These are phyloP conservation scores for Lasiosphaeriaceae sp. DNA, from an alignment of 495 filamentous ascomycete species.

Conservation along the genomic window DNA sequence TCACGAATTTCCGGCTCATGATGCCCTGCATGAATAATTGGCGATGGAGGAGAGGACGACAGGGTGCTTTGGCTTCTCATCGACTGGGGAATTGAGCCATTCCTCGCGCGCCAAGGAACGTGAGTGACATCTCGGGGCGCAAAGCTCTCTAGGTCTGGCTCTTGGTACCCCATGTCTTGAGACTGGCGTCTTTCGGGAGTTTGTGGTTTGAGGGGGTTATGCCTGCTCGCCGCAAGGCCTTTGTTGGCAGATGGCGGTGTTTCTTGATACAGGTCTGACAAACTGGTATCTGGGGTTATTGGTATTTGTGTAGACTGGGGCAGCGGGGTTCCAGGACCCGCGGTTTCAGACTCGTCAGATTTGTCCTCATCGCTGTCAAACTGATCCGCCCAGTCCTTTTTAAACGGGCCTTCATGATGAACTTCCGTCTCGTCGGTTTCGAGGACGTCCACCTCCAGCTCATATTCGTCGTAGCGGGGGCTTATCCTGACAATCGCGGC, in stretches of 20 bases:
- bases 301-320: neutral
- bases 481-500: no score
- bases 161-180: neutral
- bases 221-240: slow-evolving; percentile 2
- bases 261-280: neutral
- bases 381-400: no score
- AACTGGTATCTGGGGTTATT: neutral
- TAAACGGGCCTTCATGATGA: no score
- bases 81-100: slow-evolving; percentile 8
- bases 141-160: neutral
- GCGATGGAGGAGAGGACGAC: slow-evolving; percentile 2
- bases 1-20: slow-evolving; percentile 4
- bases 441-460: no score
- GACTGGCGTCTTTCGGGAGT: slow-evolving; percentile 7
- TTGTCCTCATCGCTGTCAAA: no score
- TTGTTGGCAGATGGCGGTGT: neutral
- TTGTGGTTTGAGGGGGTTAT: slow-evolving; percentile 10
- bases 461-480: no score
- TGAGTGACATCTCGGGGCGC: slow-evolving; percentile 1
- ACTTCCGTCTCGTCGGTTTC: no score
- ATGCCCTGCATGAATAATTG: neutral
- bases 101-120: slow-evolving; percentile 11
- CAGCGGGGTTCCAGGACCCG: neutral
- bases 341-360: no score
- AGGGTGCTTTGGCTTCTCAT: slow-evolving; percentile 7